Conservation (phyloP, 495 filamentous ascomycete species). For the Daldinia grandis region DNA sequence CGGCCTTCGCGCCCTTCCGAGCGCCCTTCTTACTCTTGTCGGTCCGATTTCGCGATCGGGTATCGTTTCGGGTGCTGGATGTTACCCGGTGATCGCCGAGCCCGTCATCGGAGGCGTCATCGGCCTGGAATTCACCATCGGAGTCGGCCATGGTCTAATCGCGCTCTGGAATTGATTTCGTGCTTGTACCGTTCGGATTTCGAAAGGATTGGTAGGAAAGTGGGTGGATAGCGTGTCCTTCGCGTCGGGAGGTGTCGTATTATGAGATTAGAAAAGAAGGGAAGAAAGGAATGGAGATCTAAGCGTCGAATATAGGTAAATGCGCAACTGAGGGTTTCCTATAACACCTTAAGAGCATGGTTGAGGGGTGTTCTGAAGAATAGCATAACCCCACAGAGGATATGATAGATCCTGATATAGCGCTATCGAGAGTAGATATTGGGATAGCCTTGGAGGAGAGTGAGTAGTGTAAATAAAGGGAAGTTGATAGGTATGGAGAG, state of each 20-base stretch:
- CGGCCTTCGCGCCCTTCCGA: constrained; percentile 46
- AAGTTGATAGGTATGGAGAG: neutral
- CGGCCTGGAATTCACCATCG: constrained; percentile 83
- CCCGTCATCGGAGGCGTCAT: constrained; percentile 79
- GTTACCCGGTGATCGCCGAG: constrained; percentile 61
- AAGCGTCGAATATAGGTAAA: neutral
- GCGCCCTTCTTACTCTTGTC: constrained; percentile 46
- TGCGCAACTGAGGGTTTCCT: constrained; percentile 7
- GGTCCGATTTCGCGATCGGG: constrained; percentile 29
- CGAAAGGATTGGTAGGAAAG: neutral
- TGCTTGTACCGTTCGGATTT: neutral
- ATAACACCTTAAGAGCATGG: constrained; percentile 34
- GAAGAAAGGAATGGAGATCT: constrained; percentile 1
- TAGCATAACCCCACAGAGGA: constrained; percentile 16
- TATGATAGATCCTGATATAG: neutral
- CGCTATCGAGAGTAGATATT: neutral
- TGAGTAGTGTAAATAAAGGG: neutral
- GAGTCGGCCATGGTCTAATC: constrained; percentile 71
- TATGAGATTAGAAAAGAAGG: neutral
- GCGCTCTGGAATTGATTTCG: neutral
- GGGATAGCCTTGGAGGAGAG: neutral
- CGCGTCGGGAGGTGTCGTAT: neutral
- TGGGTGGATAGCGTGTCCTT: neutral
- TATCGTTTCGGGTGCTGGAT: constrained; percentile 37
- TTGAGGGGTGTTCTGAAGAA: constrained; percentile 3